Conservation (phyloP, 306 rosid genomes). For the Luffa aegyptiaca region DNA sequence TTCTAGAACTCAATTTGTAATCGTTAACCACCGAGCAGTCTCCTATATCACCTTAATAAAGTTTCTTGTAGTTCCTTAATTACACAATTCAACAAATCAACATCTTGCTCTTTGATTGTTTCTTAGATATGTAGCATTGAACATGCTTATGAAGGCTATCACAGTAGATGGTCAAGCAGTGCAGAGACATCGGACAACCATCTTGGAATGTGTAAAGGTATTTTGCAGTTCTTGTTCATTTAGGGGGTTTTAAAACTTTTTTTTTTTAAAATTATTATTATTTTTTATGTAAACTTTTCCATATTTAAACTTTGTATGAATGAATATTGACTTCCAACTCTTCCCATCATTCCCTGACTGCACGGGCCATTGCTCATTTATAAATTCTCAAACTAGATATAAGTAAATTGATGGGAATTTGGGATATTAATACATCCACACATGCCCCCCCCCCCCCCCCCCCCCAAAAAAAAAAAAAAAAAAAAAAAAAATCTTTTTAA, state of each 20-base stretch:
- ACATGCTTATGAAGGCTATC: slow-evolving; percentile 94
- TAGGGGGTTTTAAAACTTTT: neutral
- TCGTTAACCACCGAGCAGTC: neutral
- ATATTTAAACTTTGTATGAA: neutral
- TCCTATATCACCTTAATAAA: neutral
- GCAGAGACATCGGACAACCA: slow-evolving; percentile 96
- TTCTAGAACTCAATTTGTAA: neutral
- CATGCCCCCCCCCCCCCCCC: too few species aligned
- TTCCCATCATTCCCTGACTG: neutral
- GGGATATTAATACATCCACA: neutral
- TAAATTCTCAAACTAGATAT: neutral
- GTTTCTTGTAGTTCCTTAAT: neutral
- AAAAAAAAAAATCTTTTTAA: neutral
- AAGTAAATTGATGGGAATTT: neutral
- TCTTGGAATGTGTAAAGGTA: slow-evolving; percentile 98
- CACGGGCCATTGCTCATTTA: neutral
- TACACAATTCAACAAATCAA: neutral
- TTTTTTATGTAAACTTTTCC: neutral
- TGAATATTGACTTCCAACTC: neutral
- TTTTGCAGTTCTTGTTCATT: slow-evolving; percentile 1
- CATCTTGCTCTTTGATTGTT: neutral
- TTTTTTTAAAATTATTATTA: too few species aligned
- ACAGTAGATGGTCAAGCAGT: slow-evolving; percentile 93
- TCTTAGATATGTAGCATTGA: slow-evolving; percentile 83
- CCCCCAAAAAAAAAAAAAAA: too few species aligned